Evolutionary conservation across 2,329 filamentous ascomycete genomes (phyloP).

Genomic region (Stachybotrys elegans): DNA sequence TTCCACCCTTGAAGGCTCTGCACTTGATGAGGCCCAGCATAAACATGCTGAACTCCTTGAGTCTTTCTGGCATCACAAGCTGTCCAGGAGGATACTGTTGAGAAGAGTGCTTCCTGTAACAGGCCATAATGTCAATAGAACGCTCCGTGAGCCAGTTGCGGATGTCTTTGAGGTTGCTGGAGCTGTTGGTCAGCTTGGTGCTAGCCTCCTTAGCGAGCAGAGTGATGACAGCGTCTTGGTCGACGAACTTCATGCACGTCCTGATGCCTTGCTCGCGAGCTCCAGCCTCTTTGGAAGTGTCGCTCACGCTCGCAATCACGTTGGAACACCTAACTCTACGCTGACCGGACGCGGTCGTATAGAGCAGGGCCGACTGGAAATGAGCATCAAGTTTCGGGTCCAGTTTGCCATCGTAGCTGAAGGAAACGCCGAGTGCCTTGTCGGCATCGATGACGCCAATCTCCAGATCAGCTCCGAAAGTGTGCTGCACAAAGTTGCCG

Average conservation of each 20-base stretch:
- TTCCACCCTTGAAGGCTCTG: constrained; percentile 87
- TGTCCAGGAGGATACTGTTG: constrained; percentile 83
- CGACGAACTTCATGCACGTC: constrained; percentile 86
- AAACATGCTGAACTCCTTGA: constrained; percentile 97
- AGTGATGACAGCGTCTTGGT: constrained; percentile 87
- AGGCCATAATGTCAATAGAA: constrained; percentile 85
- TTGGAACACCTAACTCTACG: constrained; percentile 90
- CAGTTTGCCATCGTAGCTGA: constrained; percentile 95
- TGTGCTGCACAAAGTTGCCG: constrained; percentile 94
- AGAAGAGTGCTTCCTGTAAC: constrained; percentile 89
- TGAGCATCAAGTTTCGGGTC: constrained; percentile 94
- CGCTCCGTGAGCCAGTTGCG: constrained; percentile 80
- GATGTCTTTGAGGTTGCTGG: constrained; percentile 75
- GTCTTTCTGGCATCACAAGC: constrained; percentile 87
- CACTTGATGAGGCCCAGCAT: constrained; percentile 86
- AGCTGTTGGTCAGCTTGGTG: constrained; percentile 69
- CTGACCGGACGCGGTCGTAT: constrained; percentile 86
- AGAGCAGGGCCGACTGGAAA: constrained; percentile 92
- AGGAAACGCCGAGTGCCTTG: constrained; percentile 86
- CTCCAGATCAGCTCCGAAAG: constrained; percentile 89
- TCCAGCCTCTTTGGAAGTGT: constrained; percentile 43
- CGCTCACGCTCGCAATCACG: constrained; percentile 85
- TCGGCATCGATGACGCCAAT: constrained; percentile 90
- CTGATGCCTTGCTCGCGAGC: constrained; percentile 52
- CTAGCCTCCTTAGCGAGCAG: constrained; percentile 92